These are phyloP conservation scores for Metschnikowia cerradonensis DNA, from an alignment of 805 yeast genomes.

Conservation along the genomic window DNA sequence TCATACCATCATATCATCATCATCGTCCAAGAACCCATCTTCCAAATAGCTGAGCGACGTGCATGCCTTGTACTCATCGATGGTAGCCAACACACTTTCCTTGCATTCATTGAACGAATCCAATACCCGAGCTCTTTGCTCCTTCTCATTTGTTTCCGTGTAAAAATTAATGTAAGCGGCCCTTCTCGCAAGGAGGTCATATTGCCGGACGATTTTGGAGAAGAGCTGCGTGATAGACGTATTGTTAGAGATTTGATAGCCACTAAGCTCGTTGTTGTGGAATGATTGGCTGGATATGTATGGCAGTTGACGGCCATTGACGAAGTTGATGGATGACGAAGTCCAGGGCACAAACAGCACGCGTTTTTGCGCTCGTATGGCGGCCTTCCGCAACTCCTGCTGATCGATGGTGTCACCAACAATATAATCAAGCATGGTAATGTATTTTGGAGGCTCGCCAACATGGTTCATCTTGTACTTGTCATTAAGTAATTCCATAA, in stretches of 20 bases:
- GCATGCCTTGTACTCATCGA: slow-evolving; percentile 45
- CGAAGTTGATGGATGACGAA: slow-evolving; percentile 72
- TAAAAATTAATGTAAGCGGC: slow-evolving; percentile 84
- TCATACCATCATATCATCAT: slow-evolving; percentile 15
- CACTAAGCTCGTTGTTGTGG: slow-evolving; percentile 44
- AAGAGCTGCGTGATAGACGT: slow-evolving; percentile 70
- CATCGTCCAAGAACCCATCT: slow-evolving; percentile 39
- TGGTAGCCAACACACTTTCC: slow-evolving; percentile 42
- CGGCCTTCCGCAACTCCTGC: slow-evolving; percentile 66
- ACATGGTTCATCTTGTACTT: slow-evolving; percentile 66
- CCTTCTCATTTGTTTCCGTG: slow-evolving; percentile 44
- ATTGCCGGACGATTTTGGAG: slow-evolving; percentile 65
- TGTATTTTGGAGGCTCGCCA: slow-evolving; percentile 43
- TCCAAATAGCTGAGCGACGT: slow-evolving; percentile 44
- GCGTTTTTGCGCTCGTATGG: slow-evolving; percentile 58
- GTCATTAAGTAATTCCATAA: slow-evolving; percentile 76
- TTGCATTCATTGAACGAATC: slow-evolving; percentile 48
- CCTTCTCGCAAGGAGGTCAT: slow-evolving; percentile 72
- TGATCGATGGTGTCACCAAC: slow-evolving; percentile 62
- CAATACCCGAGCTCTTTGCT: slow-evolving; percentile 41
- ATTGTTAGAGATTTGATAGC: slow-evolving; percentile 79
- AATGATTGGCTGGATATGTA: slow-evolving; percentile 28
- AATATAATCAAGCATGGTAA: slow-evolving; percentile 66
- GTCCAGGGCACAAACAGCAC: slow-evolving; percentile 84
- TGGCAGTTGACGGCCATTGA: slow-evolving; percentile 71